These are phyloP conservation scores for Discostella stelligera DNA, from an alignment of 352 stramenopile genomes.

Conservation along the genomic window DNA sequence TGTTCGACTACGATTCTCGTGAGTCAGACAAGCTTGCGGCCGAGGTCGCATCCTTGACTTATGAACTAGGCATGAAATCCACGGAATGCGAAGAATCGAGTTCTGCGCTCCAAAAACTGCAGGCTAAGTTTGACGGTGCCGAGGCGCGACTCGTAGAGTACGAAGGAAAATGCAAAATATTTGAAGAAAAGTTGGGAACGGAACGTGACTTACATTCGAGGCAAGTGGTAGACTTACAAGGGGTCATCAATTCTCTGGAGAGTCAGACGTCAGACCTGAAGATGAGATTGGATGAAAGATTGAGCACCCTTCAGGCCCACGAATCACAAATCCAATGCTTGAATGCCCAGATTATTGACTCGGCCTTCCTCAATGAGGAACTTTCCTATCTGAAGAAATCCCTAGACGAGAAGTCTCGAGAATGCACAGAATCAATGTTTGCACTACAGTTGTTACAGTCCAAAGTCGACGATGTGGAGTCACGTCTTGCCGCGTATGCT, in stretches of 20 bases:
- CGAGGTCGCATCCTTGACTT: constrained; percentile 45
- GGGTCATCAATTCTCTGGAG: constrained; percentile 8
- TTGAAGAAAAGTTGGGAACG: constrained; percentile 4
- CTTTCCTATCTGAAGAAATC: constrained; percentile 19
- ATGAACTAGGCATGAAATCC: constrained; percentile 36
- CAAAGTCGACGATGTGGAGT: constrained; percentile 30
- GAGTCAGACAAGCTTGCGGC: constrained; percentile 40
- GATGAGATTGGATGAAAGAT: constrained; percentile 26
- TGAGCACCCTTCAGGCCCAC: constrained; percentile 6
- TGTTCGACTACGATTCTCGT: constrained; percentile 22
- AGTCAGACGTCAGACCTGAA: constrained; percentile 33
- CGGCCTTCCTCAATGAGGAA: constrained; percentile 12
- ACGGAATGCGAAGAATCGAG: constrained; percentile 34
- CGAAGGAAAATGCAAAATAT: constrained; percentile 2
- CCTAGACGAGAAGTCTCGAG: constrained; percentile 13
- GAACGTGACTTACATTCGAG: constrained; percentile 25
- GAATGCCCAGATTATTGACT: constrained; percentile 8
- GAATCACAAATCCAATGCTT: constrained; percentile 21
- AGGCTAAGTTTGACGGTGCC: constrained; percentile 32
- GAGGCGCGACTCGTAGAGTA: constrained; percentile 25
- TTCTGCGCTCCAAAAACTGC: constrained; percentile 24
- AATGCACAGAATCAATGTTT: constrained; percentile 19
- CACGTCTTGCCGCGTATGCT: constrained; percentile 11
- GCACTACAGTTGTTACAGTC: constrained; percentile 29
- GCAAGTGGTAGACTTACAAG: constrained; percentile 18